These are phyloP conservation scores for Cardamine resedifolia DNA, from an alignment of 345 rosid species.

Conservation along the genomic window DNA sequence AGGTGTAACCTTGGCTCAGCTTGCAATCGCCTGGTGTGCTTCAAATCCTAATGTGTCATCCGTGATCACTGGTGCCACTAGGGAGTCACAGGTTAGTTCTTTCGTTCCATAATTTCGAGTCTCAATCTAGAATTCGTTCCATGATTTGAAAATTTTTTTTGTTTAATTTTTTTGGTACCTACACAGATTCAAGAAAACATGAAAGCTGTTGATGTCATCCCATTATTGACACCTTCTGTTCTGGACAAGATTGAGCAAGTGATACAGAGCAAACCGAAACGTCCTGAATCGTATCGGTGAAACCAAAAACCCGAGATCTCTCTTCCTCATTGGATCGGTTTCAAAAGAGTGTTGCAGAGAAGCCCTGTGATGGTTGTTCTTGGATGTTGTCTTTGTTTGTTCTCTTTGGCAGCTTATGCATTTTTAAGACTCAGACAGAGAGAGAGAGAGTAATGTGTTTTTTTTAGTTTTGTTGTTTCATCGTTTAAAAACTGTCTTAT, in stretches of 20 bases:
- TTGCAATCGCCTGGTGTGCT: constrained; percentile 99
- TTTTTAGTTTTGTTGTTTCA: constrained; percentile 12
- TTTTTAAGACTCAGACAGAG: constrained; percentile 12
- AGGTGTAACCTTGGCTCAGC: constrained; percentile 92
- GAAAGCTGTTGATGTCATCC: constrained; percentile 91
- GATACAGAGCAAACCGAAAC: constrained; percentile 86
- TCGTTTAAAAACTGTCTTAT: not conserved
- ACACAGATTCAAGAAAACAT: constrained; percentile 93
- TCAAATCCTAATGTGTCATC: constrained; percentile 94
- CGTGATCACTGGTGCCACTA: constrained; percentile 94
- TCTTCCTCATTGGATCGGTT: constrained; percentile 1
- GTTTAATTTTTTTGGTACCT: not conserved
- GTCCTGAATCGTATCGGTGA: constrained; percentile 82
- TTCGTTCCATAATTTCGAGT: not conserved
- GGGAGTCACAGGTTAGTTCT: constrained; percentile 82
- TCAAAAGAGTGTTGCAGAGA: constrained; percentile 11
- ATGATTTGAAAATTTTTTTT: not conserved
- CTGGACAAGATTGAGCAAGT: constrained; percentile 88
- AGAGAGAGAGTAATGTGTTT: constrained; percentile 17
- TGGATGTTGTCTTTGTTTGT: constrained; percentile 26
- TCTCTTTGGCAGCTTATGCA: constrained; percentile 16
- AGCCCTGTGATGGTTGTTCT: constrained; percentile 15
- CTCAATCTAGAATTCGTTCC: not conserved
- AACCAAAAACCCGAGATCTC: not conserved
- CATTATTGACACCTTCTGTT: constrained; percentile 75